Evolutionary conservation across 1,284 basidiomycete species (phyloP), one percentile per base, ranked within the genome.

Genomic region (Austroboletus niveus): DNA sequence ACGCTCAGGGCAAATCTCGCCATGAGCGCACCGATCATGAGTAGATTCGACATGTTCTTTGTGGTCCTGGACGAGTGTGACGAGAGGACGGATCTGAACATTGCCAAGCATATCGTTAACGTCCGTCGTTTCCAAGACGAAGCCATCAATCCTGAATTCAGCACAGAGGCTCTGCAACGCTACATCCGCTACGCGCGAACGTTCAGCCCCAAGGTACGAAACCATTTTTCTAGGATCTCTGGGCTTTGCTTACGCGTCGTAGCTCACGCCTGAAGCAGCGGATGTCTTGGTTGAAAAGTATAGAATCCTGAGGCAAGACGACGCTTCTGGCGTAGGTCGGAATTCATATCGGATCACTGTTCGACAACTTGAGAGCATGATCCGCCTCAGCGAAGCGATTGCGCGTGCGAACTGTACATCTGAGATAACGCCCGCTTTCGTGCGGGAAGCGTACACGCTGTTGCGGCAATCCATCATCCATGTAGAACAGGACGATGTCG

Each of bases 1-100:
- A 88, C 89, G 5, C 75, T 99, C 24, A 79, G 94, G 17, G 89
- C 89, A n/a, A 99, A 99, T 69, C 88, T 99, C 30, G 92, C 93
- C 54, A 98, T 99, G 96, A 94, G 89, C 47, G 91, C 95, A 1
- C 97, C 97, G 2, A 99, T 99, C 73, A 99, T 99, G 96, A 96
- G 92, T 73, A 87, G 97, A 60, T 99, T 99, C 69, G 97, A 99
- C 70, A 71, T 99, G 57, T 99, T 99, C 78, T 99, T 99, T 66
- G 93, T 99, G 51, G 94, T 99, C 12, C 80, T 99, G 40, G 97
- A 99, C 68, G 96, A 99, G 67, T 98, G 96, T 73, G 90, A 98
- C 71, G 91, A 94, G 70, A 85, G 83, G 66, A 90, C 89, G 56
- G 97, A 99, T 69, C 71, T 94, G 65, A 92, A 94, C 69, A 91